Evolutionary conservation across 805 yeast genomes (phyloP), one percentile per base, ranked within the genome.

Genomic region (Candida insectorum): DNA sequence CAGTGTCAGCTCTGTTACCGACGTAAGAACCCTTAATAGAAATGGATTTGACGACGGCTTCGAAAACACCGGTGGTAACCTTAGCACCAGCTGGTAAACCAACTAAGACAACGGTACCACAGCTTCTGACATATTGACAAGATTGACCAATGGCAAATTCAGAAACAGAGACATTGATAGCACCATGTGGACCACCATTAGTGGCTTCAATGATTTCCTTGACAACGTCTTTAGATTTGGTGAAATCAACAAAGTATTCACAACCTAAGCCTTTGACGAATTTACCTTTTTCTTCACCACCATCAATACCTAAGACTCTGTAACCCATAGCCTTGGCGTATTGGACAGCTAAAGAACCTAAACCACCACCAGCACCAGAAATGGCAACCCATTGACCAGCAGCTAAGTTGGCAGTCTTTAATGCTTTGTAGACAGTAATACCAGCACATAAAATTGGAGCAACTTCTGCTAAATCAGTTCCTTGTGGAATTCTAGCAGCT

Each of bases 351-450:
- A 82, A 62, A 24, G 85, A 67, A 53, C 89, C 91, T 59, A 82
- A 72, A 54, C 91, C 89, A 58, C 89, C 89, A 59, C 78, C 85
- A 42, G 87, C 88, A 65, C 91, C 89, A 37, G 86, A 77, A 40
- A 82, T 67, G 40, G 78, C 76, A 45, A 80, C 83, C 81, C 82
- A 81, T 59, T 82, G 77, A 53, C 91, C 88, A 15, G 88, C 69
- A 30, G 44, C 41, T 39, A 73, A 53, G 33, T 65, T 57, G 34
- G 84, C 81, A 31, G 77, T 70, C 64, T 77, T 77, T 52, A 78
- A 63, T 9, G 82, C 83, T 65, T 77, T 77, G 75, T 76, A 78
- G 28, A 75, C 83, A 31, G 84, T 78, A 50, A 79, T 70, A 63
- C 81, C 81, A 30, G 81, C 81, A 64, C 84, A 78, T 57, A 78